These are phyloP conservation scores for Aquanectria penicillioides DNA, from an alignment of 2,329 filamentous ascomycete species.

Conservation along the genomic window DNA sequence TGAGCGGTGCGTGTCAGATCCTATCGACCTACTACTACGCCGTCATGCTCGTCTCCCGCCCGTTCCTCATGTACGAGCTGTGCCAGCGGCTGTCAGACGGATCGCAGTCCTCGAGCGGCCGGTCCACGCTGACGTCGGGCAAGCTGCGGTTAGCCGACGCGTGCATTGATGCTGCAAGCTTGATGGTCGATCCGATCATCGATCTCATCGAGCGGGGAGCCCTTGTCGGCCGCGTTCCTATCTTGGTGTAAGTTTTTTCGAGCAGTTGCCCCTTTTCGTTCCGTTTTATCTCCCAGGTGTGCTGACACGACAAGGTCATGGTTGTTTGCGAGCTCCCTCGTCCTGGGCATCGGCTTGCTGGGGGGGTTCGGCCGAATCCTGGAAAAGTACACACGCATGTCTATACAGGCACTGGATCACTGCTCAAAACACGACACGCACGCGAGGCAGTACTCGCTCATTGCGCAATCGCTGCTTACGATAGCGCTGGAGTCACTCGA, in stretches of 20 bases:
- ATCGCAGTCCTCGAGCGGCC: slow-evolving; percentile 19
- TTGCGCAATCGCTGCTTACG: slow-evolving; percentile 60
- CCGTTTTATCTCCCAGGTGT: not conserved
- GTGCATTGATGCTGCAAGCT: slow-evolving; percentile 63
- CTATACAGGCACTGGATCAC: slow-evolving; percentile 59
- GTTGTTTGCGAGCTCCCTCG: slow-evolving; percentile 64
- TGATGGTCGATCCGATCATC: slow-evolving; percentile 62
- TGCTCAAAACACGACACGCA: slow-evolving; percentile 61
- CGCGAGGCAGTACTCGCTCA: slow-evolving; percentile 62
- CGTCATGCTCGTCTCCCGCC: slow-evolving; percentile 65
- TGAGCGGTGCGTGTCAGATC: slow-evolving; percentile 61
- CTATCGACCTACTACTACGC: slow-evolving; percentile 65
- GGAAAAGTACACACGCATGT: slow-evolving; percentile 59
- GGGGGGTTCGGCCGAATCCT: slow-evolving; percentile 63
- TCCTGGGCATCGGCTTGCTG: slow-evolving; percentile 61
- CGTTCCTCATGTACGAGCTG: slow-evolving; percentile 66
- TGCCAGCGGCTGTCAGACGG: slow-evolving; percentile 55
- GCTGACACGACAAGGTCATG: slow-evolving; percentile 54
- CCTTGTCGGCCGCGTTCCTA: slow-evolving; percentile 57
- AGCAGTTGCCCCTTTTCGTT: too few relatives aligned
- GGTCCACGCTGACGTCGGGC: slow-evolving; percentile 48
- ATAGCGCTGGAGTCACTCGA: slow-evolving; percentile 60
- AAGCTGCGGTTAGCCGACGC: slow-evolving; percentile 64
- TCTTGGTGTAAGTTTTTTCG: slow-evolving; percentile 63
- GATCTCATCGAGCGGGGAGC: slow-evolving; percentile 54